phyloP scores from a whole-genome alignment of 768 basidiomycete species.

The Xerocomellus chrysenteron region DNA sequence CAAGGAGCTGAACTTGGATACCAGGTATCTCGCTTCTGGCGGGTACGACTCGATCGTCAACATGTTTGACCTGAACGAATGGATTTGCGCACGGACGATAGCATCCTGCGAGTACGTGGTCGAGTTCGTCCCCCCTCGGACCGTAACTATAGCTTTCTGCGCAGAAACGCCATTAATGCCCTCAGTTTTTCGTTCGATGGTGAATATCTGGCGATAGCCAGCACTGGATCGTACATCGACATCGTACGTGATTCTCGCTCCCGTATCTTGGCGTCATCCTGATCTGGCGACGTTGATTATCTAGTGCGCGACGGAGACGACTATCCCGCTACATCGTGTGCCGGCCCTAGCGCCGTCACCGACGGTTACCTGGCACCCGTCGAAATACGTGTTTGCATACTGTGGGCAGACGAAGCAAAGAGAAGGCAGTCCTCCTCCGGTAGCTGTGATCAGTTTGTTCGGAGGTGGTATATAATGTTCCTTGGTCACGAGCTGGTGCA shows the following conservation, averaged over 20 bases:
- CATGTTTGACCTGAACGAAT: slow-evolving; percentile 74
- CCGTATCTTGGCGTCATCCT: neutral
- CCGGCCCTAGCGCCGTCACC: slow-evolving; percentile 70
- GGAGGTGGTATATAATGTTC: slow-evolving; percentile 43
- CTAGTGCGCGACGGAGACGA: slow-evolving; percentile 79
- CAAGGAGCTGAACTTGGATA: slow-evolving; percentile 1
- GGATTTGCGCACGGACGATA: slow-evolving; percentile 78
- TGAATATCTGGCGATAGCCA: slow-evolving; percentile 79
- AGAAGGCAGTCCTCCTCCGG: slow-evolving; percentile 64
- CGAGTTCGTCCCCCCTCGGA: neutral
- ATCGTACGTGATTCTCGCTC: slow-evolving; percentile 50
- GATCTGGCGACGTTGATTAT: neutral
- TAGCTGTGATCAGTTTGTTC: slow-evolving; percentile 72
- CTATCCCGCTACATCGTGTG: slow-evolving; percentile 71
- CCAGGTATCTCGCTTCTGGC: slow-evolving; percentile 74
- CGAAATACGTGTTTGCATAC: slow-evolving; percentile 77
- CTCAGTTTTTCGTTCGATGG: slow-evolving; percentile 83
- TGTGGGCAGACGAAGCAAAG: slow-evolving; percentile 71
- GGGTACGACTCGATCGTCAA: slow-evolving; percentile 83
- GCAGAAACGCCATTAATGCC: slow-evolving; percentile 66
- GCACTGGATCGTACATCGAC: slow-evolving; percentile 69
- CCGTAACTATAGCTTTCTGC: neutral
- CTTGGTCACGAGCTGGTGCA: neutral
- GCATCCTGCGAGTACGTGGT: slow-evolving; percentile 73
- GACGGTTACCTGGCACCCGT: slow-evolving; percentile 81